Conservation (phyloP, 2,329 filamentous ascomycete species). For the Fusarium paranaense region DNA sequence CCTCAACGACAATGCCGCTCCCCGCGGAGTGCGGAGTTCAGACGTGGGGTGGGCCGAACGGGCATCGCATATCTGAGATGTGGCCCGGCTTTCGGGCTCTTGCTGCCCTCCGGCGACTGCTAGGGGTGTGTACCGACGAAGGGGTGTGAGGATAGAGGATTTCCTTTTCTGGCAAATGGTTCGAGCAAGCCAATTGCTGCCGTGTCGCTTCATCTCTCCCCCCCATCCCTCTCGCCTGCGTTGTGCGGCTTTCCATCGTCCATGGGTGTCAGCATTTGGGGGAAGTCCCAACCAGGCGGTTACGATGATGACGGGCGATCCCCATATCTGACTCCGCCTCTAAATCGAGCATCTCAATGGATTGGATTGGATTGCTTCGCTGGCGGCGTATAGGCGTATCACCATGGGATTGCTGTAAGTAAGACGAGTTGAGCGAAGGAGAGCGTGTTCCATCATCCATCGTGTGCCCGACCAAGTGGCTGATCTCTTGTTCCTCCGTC, state of each 20-base stretch:
- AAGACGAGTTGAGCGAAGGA: neutral
- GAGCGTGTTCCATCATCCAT: neutral
- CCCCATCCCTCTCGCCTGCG: neutral
- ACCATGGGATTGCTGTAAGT: neutral
- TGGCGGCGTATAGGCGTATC: neutral
- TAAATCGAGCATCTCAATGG: neutral
- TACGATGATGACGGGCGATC: constrained; percentile 5
- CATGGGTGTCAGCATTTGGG: constrained; percentile 7
- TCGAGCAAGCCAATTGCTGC: neutral
- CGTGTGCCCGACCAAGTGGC: neutral
- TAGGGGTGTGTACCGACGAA: constrained; percentile 14
- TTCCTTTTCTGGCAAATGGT: constrained; percentile 6
- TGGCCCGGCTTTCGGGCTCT: constrained; percentile 45
- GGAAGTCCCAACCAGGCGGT: constrained; percentile 12
- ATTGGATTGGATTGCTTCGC: neutral
- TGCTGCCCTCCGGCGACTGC: constrained; percentile 38
- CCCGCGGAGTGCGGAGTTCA: constrained; percentile 41
- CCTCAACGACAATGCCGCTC: neutral
- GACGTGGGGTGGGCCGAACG: neutral
- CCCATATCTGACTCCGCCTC: constrained; percentile 7
- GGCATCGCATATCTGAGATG: neutral
- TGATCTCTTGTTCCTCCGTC: neutral
- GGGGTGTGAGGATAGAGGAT: neutral
- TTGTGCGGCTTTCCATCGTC: neutral
- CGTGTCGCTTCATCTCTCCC: neutral